Evolutionary conservation across 306 rosid species (phyloP).

Genomic region (Pueraria montana): DNA sequence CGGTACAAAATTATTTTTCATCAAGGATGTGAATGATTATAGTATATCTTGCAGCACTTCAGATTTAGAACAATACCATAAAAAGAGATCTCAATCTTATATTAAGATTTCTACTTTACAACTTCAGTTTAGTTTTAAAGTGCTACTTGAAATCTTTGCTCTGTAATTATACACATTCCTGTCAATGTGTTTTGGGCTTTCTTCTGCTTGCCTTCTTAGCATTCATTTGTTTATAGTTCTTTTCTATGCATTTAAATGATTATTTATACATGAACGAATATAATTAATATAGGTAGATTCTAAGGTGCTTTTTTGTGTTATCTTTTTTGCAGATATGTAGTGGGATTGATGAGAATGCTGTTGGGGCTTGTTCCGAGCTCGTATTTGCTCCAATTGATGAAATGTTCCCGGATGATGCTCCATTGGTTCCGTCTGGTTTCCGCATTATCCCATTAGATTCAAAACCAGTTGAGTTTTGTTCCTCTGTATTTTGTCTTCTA

Average conservation of each 20-base stretch:
- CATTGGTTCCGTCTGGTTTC: slow-evolving; percentile 93
- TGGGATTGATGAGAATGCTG: slow-evolving; percentile 91
- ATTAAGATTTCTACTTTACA: background rate
- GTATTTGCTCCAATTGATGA: slow-evolving; percentile 98
- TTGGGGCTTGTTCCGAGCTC: slow-evolving; percentile 96
- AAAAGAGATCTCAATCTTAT: background rate
- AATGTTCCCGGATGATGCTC: slow-evolving; percentile 96
- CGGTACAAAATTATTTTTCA: background rate
- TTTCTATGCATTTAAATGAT: background rate
- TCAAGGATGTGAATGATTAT: background rate
- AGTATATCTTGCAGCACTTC: background rate
- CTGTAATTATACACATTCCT: background rate
- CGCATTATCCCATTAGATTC: slow-evolving; percentile 93
- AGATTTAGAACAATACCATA: background rate
- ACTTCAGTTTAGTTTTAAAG: background rate
- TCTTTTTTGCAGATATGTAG: slow-evolving; percentile 76
- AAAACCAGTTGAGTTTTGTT: slow-evolving; percentile 84
- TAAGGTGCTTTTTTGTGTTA: background rate
- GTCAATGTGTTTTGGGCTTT: no score
- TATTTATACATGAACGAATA: background rate
- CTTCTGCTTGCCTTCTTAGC: slow-evolving; percentile 10
- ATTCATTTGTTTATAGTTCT: background rate
- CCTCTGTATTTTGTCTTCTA: background rate
- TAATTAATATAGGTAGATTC: background rate
- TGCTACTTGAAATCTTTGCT: background rate